Conservation (phyloP, 2,329 filamentous ascomycete species). For the Colletotrichum spaethianum region DNA sequence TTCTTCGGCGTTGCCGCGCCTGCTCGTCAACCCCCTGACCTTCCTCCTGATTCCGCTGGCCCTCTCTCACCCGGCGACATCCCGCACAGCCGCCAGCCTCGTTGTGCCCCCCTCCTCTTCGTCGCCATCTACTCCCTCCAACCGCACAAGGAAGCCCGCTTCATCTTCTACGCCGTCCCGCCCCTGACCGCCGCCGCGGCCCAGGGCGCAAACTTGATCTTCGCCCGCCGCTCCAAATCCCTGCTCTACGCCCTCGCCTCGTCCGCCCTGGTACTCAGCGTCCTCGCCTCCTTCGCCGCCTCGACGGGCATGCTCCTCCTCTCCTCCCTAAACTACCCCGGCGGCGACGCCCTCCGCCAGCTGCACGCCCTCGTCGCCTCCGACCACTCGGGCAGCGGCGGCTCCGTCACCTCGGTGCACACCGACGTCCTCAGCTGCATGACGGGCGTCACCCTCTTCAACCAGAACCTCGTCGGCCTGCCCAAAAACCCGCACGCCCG, state of each 20-base stretch:
- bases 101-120: conserved; percentile 79
- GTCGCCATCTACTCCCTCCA: conserved; percentile 86
- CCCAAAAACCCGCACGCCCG: conserved; percentile 51
- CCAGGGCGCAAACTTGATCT: conserved; percentile 80
- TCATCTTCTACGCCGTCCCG: conserved; percentile 91
- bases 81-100: conserved; percentile 60
- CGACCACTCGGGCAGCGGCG: conserved; percentile 34
- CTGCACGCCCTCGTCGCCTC: conserved; percentile 59
- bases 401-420: conserved; percentile 63
- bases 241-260: conserved; percentile 67
- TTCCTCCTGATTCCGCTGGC: conserved; percentile 71
- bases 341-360: conserved; percentile 80
- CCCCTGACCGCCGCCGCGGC: conserved; percentile 84
- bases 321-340: conserved; percentile 94
- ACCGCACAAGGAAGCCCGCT: conserved; percentile 96
- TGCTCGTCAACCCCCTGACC: conserved; percentile 84
- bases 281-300: conserved; percentile 70
- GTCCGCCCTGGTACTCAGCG: conserved; percentile 69
- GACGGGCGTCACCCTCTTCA: conserved; percentile 79
- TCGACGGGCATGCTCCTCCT: conserved; percentile 80
- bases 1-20: conserved; percentile 81
- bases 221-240: conserved; percentile 75
- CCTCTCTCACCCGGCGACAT: conserved; percentile 62
- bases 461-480: conserved; percentile 60
- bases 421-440: conserved; percentile 77